Evolutionary conservation across 2,329 filamentous ascomycete species (phyloP).

Genomic region (Microsporum canis): DNA sequence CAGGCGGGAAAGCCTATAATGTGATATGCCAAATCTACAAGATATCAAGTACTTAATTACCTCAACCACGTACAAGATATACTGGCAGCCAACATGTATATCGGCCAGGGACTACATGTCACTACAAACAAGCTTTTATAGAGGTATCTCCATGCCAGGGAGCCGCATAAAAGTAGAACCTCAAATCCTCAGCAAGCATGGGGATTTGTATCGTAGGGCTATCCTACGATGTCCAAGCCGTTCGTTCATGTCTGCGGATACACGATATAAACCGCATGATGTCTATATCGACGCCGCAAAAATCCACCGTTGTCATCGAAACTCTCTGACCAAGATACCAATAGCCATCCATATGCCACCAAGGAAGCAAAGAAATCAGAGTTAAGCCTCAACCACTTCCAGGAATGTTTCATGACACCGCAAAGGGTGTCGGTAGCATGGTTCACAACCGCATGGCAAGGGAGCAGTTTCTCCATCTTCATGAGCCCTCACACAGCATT

Average conservation of each 20-base stretch:
- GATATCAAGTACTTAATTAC: background rate
- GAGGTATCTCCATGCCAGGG: background rate
- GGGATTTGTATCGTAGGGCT: background rate
- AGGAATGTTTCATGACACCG: background rate
- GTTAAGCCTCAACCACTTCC: background rate
- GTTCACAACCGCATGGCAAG: constrained; percentile 1
- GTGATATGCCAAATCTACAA: background rate
- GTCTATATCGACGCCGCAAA: background rate
- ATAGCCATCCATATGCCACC: background rate
- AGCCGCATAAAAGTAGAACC: background rate
- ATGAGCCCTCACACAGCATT: background rate
- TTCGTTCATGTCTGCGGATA: background rate
- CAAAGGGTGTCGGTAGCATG: background rate
- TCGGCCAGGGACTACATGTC: background rate
- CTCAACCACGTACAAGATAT: background rate
- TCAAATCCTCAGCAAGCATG: background rate
- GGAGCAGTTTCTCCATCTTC: background rate
- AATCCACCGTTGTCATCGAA: background rate
- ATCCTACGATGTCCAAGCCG: background rate
- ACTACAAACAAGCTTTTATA: constrained; percentile 3
- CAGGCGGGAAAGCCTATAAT: background rate
- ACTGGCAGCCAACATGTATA: background rate
- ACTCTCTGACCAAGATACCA: background rate
- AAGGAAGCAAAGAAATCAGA: background rate
- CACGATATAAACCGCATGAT: background rate